phyloP scores from a whole-genome alignment of 164 flowering plant species.

The Chimonanthus praecox region DNA sequence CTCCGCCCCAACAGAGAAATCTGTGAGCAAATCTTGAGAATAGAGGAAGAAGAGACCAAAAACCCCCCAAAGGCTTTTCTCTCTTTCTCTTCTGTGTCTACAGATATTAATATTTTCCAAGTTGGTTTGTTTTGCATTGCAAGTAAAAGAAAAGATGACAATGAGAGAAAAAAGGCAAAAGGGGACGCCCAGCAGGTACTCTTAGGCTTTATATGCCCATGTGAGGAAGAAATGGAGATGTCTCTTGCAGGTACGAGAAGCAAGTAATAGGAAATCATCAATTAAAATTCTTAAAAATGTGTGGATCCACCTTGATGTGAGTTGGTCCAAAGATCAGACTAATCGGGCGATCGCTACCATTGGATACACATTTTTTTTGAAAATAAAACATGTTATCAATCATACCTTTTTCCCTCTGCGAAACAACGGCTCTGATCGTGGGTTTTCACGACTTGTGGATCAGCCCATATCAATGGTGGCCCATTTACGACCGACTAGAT shows the following conservation, averaged over 20 bases:
- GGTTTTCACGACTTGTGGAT: background rate
- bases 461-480: background rate
- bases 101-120: background rate
- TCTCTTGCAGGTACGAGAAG: background rate
- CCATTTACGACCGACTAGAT: background rate
- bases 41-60: background rate
- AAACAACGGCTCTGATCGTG: too few species aligned
- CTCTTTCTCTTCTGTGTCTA: background rate
- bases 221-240: background rate
- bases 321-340: background rate
- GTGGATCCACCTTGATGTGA: background rate
- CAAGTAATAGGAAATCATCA: background rate
- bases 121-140: background rate
- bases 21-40: background rate
- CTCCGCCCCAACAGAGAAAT: constrained; percentile 1
- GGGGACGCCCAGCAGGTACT: too few species aligned
- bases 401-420: too few species aligned
- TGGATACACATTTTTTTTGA: too few species aligned
- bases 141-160: background rate
- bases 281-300: background rate
- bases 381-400: too few species aligned
- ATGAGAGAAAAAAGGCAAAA: too few species aligned
- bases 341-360: too few species aligned
- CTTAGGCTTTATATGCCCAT: background rate
- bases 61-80: background rate